Conservation (phyloP, 345 rosid genomes). For the Brassica napus region Da-Ae NC_063450.1:50219001-50219500, state of each 20-base stretch:
- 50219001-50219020: conserved; percentile 26
- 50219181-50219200: conserved; percentile 21
- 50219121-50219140: background rate
- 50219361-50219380: background rate
- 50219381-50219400: background rate
- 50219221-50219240: conserved; percentile 1
- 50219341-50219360: background rate
- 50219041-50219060: background rate
- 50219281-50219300: conserved; percentile 13
- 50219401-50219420: conserved; percentile 12
- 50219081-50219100: conserved; percentile 4
- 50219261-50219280: conserved; percentile 14
- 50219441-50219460: background rate
- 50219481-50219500: background rate
- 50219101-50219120: background rate
- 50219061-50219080: conserved; percentile 15
- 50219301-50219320: background rate
- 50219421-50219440: conserved; percentile 6
- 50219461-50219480: conserved; percentile 4
- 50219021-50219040: conserved; percentile 23
- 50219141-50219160: conserved; percentile 24
- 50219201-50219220: conserved; percentile 31
- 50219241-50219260: background rate
- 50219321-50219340: background rate
- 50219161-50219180: conserved; percentile 16